Evolutionary conservation across 225 moss, liverwort and hornwort species (phyloP), one percentile per base, ranked within the genome.

Genomic region (Thuidium tamariscinum): DNA sequence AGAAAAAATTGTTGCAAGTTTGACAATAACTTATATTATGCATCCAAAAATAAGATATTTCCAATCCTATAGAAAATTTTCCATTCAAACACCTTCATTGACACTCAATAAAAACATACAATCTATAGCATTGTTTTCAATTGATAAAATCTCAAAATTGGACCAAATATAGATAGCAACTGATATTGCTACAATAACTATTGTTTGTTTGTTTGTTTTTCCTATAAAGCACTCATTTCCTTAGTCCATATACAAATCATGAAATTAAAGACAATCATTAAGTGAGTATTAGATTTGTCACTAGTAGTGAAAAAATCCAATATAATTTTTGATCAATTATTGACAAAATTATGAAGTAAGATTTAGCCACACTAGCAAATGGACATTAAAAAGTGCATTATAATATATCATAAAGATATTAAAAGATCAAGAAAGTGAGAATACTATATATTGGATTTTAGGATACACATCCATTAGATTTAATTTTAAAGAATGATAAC

Each of bases 401-500:
- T 80, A 15, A 30, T 23, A 56, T 15, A 73, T 72, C 29, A 55
- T 42, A 36, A 37, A 1, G 30, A 62, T 59, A 57, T 79, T 62
- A 27, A 13, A 49, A 42, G 4, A 37, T 51, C 17, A 78, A 9
- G 36, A 11, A 83, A 68, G 7, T n/a, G n/a, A 25, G 25, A 76
- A 82, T 30, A 16, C 60, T 39, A 3, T 21, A 37, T 57, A 37
- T 26, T 74, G 10, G 13, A 80, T 49, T 64, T 23, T 3, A 26
- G 13, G 2, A 37, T 76, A 77, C 2, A 37, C 5, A 55, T 55
- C 26, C 4, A 25, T 26, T 2, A 37, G 3, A 7, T 37, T 55
- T 16, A 37, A 4, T 0, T 34, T 0, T 5, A 8, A n/a, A 5
- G 75, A n/a, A 2, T 52, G 9, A n/a, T 6, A 52, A 55, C 2